Evolutionary conservation across 768 basidiomycete species (phyloP).

Genomic region (Russula emetica): DNA sequence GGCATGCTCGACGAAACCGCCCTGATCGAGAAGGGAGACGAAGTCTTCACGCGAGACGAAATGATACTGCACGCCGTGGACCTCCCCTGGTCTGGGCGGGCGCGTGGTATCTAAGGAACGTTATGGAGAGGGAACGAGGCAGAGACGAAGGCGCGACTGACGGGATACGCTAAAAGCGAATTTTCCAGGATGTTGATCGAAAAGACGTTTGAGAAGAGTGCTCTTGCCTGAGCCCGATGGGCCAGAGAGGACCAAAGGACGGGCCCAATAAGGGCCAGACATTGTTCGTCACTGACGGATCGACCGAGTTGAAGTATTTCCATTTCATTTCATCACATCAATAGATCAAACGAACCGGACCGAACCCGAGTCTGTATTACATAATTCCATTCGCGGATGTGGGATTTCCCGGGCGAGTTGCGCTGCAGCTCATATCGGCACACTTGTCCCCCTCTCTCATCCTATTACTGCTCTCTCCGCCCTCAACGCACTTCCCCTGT

Average conservation of each 20-base stretch:
- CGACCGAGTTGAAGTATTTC: background rate
- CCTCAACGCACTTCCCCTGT: constrained; percentile 19
- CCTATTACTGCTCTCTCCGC: constrained; percentile 8
- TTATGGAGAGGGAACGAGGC: constrained; percentile 4
- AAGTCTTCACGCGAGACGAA: constrained; percentile 75
- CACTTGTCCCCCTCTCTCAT: background rate
- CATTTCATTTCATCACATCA: background rate
- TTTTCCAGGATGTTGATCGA: constrained; percentile 71
- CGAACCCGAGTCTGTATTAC: constrained; percentile 1
- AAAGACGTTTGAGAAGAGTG: constrained; percentile 78
- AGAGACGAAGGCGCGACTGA: constrained; percentile 34
- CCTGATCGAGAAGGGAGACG: constrained; percentile 56
- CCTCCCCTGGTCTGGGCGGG: constrained; percentile 73
- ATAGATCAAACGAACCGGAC: background rate
- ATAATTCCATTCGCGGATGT: background rate
- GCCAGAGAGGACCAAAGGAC: constrained; percentile 84
- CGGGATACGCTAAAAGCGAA: constrained; percentile 96
- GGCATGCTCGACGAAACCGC: constrained; percentile 90
- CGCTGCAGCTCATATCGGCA: background rate
- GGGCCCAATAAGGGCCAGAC: constrained; percentile 42
- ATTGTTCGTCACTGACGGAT: constrained; percentile 28
- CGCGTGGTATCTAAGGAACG: constrained; percentile 77
- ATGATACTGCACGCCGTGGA: constrained; percentile 79
- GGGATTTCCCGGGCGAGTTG: background rate
- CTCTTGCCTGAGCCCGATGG: constrained; percentile 95